phyloP scores from a whole-genome alignment of 2,329 filamentous ascomycete genomes.

The Paraphoma chrysanthemicola region DNA sequence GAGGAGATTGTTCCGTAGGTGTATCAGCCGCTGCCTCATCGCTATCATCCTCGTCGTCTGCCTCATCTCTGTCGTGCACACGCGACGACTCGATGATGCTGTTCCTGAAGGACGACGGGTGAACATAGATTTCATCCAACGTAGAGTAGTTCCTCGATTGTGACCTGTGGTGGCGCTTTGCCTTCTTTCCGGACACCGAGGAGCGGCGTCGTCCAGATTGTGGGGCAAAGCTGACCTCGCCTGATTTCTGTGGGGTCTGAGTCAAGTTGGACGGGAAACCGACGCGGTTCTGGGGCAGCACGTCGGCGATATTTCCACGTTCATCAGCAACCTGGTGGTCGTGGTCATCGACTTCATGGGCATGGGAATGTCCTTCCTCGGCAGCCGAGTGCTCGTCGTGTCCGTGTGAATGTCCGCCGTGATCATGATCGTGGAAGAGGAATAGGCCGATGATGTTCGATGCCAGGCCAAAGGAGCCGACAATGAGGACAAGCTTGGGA shows the following conservation, averaged over 20 bases:
- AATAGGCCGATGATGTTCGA: slow-evolving; percentile 91
- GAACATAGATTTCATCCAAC: slow-evolving; percentile 78
- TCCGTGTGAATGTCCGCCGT: slow-evolving; percentile 66
- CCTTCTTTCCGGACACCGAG: slow-evolving; percentile 39
- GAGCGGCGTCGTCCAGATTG: slow-evolving; percentile 25
- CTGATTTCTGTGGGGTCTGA: slow-evolving; percentile 18
- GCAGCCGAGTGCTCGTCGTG: slow-evolving; percentile 54
- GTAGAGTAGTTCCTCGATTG: slow-evolving; percentile 60
- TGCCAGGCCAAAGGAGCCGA: slow-evolving; percentile 82
- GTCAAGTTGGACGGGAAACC: slow-evolving; percentile 51
- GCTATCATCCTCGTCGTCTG: slow-evolving; percentile 62
- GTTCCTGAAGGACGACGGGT: slow-evolving; percentile 88
- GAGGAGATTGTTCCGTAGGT: slow-evolving; percentile 49
- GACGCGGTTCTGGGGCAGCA: slow-evolving; percentile 68
- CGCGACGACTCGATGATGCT: slow-evolving; percentile 88
- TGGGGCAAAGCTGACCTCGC: slow-evolving; percentile 21
- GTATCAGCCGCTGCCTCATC: slow-evolving; percentile 52
- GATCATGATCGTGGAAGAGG: slow-evolving; percentile 91
- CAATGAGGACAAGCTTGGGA: slow-evolving; percentile 85
- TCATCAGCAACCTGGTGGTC: slow-evolving; percentile 61
- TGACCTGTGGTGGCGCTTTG: slow-evolving; percentile 67
- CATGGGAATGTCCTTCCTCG: slow-evolving; percentile 59
- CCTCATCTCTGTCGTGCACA: slow-evolving; percentile 60
- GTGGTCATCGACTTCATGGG: slow-evolving; percentile 53
- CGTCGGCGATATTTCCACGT: slow-evolving; percentile 64